Base-by-base conservation (phyloP, 768 basidiomycete genomes). In the Leccinellum rugosiceps region DNA sequence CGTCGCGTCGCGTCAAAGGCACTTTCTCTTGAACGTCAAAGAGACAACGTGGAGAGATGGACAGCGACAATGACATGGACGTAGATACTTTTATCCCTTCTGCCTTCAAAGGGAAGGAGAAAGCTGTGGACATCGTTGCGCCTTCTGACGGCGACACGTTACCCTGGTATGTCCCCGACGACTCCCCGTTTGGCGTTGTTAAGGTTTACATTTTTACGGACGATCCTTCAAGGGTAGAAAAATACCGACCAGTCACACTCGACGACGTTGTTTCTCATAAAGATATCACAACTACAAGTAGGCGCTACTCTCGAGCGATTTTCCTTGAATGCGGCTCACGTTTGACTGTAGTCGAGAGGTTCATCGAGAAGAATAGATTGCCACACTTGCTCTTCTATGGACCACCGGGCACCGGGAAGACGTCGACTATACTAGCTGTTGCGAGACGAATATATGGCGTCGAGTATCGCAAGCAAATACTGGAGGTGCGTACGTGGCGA, bases 361-460 rank as follows among this genome's bases (percentile, higher is more conserved):
- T 99, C 72, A 97, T 99, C 60, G 88, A 93, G 64, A 93, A 92
- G 73, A 96, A 95, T 63, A 79, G 95, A 51, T 71, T 99, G 23
- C 97, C 97, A 0, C 97, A 99, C 74, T 78, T 99, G 28, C 79
- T 99, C 52, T 94, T 99, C 74, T 99, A 99, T 67, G 97, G 97
- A 0, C 97, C 97, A 32, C 97, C 97, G 11, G 97, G 96, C 11
- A 99, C 97, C 0, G 97, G 97, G 51, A 99, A 99, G 74, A 99
- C 97, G 6, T 95, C 94, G 0, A 98, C 95, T 0, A 96, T 99
- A 60, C 79, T 98, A 9, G 97, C 97, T 11, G 89, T 99, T 10
- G 96, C 97, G 21, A 83, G 96, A 50, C 85, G 91, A 60, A 92
- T 99, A 77, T 99, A 98, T 68, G 96, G 95, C 2, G 68, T 78